phyloP scores from a whole-genome alignment of 306 rosid genomes.

The Castanea mollissima region DNA sequence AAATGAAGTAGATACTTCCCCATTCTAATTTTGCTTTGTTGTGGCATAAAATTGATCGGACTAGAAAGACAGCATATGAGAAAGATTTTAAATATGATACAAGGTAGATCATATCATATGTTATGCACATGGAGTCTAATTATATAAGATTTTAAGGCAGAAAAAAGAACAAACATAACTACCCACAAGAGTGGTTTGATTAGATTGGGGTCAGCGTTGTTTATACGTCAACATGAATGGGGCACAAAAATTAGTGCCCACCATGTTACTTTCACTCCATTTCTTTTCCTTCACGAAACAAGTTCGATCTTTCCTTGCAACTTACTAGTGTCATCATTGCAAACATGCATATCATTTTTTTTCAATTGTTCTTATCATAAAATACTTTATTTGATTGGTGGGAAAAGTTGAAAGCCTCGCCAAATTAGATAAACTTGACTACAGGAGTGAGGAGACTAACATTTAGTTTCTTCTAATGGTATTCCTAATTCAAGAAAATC shows the following conservation, averaged over 20 bases:
- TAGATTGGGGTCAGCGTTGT: neutral
- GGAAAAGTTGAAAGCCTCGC: no score
- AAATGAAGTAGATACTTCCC: conserved; percentile 3
- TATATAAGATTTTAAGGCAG: neutral
- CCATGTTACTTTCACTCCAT: neutral
- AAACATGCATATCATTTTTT: neutral
- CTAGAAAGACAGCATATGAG: neutral
- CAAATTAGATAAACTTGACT: neutral
- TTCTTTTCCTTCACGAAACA: neutral
- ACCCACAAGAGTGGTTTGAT: neutral
- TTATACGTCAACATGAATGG: neutral
- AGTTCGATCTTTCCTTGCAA: neutral
- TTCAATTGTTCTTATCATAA: neutral
- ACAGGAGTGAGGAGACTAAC: neutral
- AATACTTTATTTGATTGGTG: neutral
- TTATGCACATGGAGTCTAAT: neutral
- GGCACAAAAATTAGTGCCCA: neutral
- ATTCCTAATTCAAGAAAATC: neutral
- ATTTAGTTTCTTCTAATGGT: neutral
- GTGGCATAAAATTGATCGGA: neutral
- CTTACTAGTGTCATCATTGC: neutral
- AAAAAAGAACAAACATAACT: neutral
- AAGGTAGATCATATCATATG: neutral
- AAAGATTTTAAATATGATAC: neutral
- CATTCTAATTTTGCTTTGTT: neutral